These are phyloP conservation scores for Onygena corvina DNA, from an alignment of 2,329 filamentous ascomycete genomes.

Conservation along the genomic window DNA sequence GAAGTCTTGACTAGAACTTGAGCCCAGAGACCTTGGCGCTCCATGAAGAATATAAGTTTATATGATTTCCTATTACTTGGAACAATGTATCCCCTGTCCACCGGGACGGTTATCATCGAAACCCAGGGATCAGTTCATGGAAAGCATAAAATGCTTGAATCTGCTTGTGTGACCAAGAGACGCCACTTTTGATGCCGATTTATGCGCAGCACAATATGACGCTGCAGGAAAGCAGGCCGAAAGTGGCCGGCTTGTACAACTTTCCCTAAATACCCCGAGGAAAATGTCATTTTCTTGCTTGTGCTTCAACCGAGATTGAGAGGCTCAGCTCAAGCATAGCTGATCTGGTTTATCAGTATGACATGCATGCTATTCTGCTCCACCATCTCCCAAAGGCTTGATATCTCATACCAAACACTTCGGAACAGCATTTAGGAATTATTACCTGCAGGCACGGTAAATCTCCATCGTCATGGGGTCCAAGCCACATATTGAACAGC, in stretches of 20 bases:
- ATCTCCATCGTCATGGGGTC: not conserved
- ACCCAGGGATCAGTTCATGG: not conserved
- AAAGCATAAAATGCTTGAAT: constrained; percentile 8
- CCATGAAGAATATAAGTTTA: not conserved
- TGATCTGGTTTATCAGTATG: not conserved
- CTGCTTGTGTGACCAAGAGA: not conserved
- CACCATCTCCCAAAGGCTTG: not conserved
- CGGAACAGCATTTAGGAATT: not conserved
- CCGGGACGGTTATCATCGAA: constrained; percentile 4
- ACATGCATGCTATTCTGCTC: not conserved
- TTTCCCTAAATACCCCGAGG: not conserved
- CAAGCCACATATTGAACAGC: not conserved
- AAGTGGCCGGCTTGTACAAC: not conserved
- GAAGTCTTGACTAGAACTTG: no score
- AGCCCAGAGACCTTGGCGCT: not conserved
- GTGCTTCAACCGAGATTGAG: no score
- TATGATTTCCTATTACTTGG: not conserved
- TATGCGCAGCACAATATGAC: constrained; percentile 2
- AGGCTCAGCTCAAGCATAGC: not conserved
- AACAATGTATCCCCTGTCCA: not conserved
- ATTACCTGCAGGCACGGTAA: not conserved
- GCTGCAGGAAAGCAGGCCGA: not conserved
- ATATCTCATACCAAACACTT: not conserved
- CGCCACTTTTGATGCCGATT: not conserved
- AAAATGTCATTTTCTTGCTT: not conserved